phyloP scores from a whole-genome alignment of 352 stramenopile species.

The Globisporangium ultimum region DNA sequence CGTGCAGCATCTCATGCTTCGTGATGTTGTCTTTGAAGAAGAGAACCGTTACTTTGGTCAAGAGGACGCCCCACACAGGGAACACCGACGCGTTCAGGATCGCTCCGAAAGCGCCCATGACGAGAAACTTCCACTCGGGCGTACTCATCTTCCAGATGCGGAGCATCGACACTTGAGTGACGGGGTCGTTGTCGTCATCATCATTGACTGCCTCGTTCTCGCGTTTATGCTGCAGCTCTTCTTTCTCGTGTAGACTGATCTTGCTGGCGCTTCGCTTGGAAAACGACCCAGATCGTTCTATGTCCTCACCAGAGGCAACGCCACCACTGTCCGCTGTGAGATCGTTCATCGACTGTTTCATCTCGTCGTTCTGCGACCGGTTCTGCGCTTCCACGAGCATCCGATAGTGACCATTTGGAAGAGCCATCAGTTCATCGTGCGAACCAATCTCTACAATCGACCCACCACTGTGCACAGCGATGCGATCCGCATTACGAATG shows the following conservation, averaged over 20 bases:
- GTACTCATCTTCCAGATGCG: conserved; percentile 51
- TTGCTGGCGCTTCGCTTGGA: too few relatives aligned
- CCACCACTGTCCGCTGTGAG: conserved; percentile 48
- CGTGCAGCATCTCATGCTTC: conserved; percentile 31
- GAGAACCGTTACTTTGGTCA: conserved; percentile 50
- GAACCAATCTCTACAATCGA: conserved; percentile 90
- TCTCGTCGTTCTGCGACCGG: conserved; percentile 15
- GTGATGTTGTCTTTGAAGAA: conserved; percentile 39
- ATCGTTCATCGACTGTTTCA: conserved; percentile 34
- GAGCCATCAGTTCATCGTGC: conserved; percentile 86
- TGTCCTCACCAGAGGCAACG: conserved; percentile 44
- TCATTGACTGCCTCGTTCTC: too few relatives aligned
- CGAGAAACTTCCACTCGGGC: conserved; percentile 43
- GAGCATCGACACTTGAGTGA: too few relatives aligned
- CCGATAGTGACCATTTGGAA: conserved; percentile 42
- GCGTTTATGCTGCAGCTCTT: too few relatives aligned
- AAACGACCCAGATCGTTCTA: conserved; percentile 55
- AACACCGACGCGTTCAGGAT: conserved; percentile 46
- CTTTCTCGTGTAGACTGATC: too few relatives aligned
- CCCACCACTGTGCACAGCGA: conserved; percentile 92
- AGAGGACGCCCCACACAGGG: conserved; percentile 43
- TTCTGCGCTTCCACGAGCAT: conserved; percentile 22
- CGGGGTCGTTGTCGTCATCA: too few relatives aligned
- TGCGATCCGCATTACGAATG: conserved; percentile 92
- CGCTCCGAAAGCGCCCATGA: conserved; percentile 29